Percentiles rank a stretch among this genome's conserved stretches.
Evolutionary conservation across 2,329 filamentous ascomycete species (phyloP).

Genomic region (Curvularia eragrostidis): DNA sequence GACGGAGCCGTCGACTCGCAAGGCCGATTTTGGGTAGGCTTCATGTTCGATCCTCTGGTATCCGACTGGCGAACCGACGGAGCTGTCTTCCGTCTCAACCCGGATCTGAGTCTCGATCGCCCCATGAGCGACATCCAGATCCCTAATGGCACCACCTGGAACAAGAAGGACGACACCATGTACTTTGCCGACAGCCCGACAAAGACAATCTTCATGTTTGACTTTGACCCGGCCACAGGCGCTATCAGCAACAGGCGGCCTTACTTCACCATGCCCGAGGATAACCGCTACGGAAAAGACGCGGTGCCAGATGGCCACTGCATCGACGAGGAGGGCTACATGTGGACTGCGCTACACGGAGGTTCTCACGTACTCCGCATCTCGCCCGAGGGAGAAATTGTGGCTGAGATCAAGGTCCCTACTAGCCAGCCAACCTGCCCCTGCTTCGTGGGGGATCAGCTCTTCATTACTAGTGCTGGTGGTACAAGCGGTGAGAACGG

Average conservation of each 20-base stretch:
- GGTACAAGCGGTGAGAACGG: conserved; percentile 59
- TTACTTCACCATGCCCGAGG: conserved; percentile 73
- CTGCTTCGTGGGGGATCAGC: conserved; percentile 74
- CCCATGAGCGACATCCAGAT: conserved; percentile 72
- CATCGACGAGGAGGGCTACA: conserved; percentile 81
- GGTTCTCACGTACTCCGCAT: conserved; percentile 78
- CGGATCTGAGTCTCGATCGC: conserved; percentile 64
- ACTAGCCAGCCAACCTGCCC: conserved; percentile 83
- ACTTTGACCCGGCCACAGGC: conserved; percentile 72
- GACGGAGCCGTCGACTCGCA: conserved; percentile 82
- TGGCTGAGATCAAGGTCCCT: conserved; percentile 77
- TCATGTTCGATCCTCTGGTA: conserved; percentile 80
- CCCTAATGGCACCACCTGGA: conserved; percentile 87
- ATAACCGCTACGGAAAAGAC: conserved; percentile 53
- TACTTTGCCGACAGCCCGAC: conserved; percentile 83
- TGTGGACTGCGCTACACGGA: conserved; percentile 90
- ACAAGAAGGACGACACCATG: conserved; percentile 72
- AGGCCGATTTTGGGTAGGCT: conserved; percentile 84
- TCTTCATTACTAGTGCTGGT: conserved; percentile 79
- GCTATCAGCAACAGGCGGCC: conserved; percentile 71
- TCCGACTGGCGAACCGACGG: conserved; percentile 67
- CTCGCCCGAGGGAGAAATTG: conserved; percentile 69
- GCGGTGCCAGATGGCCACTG: conserved; percentile 81
- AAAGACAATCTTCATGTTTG: conserved; percentile 73
- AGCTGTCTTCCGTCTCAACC: conserved; percentile 74